Evolutionary conservation across 2,329 filamentous ascomycete species (phyloP), one percentile per base, ranked within the genome.

Genomic region (Phyllosticta citribraziliensis): DNA sequence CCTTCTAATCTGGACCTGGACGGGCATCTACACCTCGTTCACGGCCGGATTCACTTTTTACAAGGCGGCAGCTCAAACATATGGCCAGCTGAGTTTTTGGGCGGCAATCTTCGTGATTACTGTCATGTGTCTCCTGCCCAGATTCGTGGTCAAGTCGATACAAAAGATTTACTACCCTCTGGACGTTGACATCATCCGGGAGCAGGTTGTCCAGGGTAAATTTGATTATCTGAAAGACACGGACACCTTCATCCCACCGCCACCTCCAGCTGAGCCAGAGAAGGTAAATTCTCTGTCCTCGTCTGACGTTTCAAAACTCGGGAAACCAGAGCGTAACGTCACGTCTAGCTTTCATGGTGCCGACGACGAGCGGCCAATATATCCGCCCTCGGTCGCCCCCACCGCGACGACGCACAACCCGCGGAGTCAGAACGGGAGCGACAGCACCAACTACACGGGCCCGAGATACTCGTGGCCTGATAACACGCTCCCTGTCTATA

Each of bases 101-200:
- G 86, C 89, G 19, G 81, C 90, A 55, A 84, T 90, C 60, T 79
- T 94, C 56, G 78, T 97, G 61, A 91, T 89, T 1, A 84, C 91
- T 0, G 82, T 91, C 65, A 83, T 96, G 61, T 93, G 89, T 73
- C 78, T 99, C 57, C 85, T 96, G 63, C 94, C 94, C 11, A 87
- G 94, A 25, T 96, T 97, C 73, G 83, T 84, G 55, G 81, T 89
- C 77, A 99, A 99, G 77, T 80, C 87, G 33, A 76, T 94, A 56
- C 94, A 97, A 74, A 99, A 99, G 76, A 88, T 96, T 60, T 97
- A 91, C 76, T 89, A 88, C 74, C 94, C 94, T 3, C 87, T 88
- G 66, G 94, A 99, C 69, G 80, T 97, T 62, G 94, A 99, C 72
- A 96, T 99, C 65, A 86, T 99, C 69, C 90, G 94, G 55, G 94